A percentile compares a stretch with the other conserved stretches of the same genome.
These are phyloP conservation scores for Pseudogymnoascus sp. DNA, from an alignment of 2,329 filamentous ascomycete species.

Conservation along the genomic window DNA sequence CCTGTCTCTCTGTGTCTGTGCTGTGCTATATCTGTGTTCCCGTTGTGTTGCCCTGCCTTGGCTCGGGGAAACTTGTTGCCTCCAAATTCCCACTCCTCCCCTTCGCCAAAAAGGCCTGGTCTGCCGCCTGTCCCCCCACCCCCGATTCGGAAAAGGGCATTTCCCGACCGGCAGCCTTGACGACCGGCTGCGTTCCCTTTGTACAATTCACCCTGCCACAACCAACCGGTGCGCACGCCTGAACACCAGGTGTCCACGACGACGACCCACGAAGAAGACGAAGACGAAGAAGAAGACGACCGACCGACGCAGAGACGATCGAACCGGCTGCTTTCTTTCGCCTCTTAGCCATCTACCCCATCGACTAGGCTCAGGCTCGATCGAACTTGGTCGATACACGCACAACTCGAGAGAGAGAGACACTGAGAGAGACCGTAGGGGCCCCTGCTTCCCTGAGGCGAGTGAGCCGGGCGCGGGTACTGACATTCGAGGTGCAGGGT, in stretches of 20 bases:
- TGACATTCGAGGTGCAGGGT: neutral
- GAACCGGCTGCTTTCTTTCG: neutral
- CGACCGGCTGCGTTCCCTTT: neutral
- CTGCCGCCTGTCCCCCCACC: neutral
- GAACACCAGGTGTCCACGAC: neutral
- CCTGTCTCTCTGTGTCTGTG: neutral
- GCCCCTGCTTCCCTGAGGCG: neutral
- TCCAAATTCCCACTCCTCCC: neutral
- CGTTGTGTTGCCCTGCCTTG: neutral
- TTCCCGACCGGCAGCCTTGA: neutral
- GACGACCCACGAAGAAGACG: neutral
- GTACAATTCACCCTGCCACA: neutral
- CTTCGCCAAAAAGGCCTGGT: neutral
- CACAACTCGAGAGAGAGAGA: neutral
- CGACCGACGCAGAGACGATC: neutral
- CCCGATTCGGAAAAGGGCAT: neutral
- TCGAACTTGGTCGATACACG: neutral
- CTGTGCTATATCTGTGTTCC: neutral
- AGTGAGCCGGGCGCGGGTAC: neutral
- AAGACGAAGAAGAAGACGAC: neutral
- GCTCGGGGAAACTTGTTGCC: neutral
- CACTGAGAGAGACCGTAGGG: neutral
- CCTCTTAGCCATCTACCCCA: neutral
- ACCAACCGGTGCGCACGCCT: neutral
- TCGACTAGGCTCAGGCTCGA: neutral